Evolutionary conservation across 768 basidiomycete genomes (phyloP).

Genomic region (Fomitopsis serialis): DNA sequence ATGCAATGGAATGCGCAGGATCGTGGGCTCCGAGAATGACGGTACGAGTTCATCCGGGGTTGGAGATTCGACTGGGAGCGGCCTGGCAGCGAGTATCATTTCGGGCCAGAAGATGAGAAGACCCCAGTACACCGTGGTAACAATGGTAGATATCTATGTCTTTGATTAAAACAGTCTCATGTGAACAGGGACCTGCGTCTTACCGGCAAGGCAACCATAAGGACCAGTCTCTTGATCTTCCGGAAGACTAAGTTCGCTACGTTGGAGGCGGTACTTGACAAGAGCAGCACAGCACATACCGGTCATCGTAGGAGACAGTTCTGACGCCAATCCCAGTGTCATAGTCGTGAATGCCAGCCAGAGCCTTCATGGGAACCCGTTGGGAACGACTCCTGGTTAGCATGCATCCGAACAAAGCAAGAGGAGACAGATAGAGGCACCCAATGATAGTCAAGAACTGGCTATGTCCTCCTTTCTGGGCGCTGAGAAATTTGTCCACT

Average conservation of each 20-base stretch:
- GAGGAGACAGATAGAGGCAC: conserved; percentile 28
- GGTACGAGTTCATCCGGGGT: conserved; percentile 18
- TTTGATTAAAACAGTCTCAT: neutral
- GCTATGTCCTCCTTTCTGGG: conserved; percentile 57
- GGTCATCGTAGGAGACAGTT: conserved; percentile 32
- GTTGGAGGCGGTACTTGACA: neutral
- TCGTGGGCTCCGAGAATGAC: conserved; percentile 23
- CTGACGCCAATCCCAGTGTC: conserved; percentile 32
- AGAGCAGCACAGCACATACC: conserved; percentile 22
- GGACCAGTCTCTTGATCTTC: conserved; percentile 46
- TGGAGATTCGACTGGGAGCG: conserved; percentile 1
- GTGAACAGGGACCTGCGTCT: conserved; percentile 8
- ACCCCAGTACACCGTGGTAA: conserved; percentile 66
- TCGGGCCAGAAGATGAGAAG: conserved; percentile 49
- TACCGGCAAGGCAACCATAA: conserved; percentile 67
- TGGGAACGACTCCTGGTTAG: neutral
- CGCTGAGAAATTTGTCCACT: conserved; percentile 26
- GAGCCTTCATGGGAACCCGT: conserved; percentile 21
- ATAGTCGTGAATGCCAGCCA: conserved; percentile 36
- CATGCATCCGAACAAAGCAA: neutral
- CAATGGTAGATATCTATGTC: conserved; percentile 37
- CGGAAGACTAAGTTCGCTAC: conserved; percentile 30
- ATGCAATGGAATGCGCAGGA: conserved; percentile 36
- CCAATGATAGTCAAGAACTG: conserved; percentile 80
- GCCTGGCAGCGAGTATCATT: conserved; percentile 42